Conservation (phyloP, 148 eudicot genomes). For the Fagopyrum homotropicum region DNA sequence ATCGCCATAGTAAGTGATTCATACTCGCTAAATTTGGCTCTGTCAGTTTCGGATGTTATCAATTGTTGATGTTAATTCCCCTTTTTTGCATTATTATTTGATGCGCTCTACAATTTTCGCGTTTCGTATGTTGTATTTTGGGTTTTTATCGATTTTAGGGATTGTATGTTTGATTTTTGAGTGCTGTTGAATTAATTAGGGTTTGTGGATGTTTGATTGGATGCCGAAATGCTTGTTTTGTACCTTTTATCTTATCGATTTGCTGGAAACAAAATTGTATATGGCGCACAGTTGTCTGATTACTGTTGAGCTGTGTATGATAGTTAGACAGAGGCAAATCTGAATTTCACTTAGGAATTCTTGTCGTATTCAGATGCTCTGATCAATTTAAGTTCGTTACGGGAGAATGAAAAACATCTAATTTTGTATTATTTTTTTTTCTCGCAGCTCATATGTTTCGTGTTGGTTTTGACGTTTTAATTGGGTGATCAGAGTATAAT, state of each 20-base stretch:
- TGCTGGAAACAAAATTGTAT: not conserved
- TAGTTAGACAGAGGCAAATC: not conserved
- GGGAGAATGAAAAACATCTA: not conserved
- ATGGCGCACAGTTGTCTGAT: not conserved
- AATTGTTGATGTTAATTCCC: not conserved
- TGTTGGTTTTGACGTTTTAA: not conserved
- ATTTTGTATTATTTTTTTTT: not conserved
- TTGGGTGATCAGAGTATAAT: not conserved
- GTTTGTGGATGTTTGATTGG: not conserved
- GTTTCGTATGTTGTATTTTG: not conserved
- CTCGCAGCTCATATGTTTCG: not conserved
- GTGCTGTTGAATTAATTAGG: not conserved
- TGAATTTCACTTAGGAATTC: not conserved
- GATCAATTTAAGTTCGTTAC: not conserved
- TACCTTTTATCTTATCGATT: not conserved
- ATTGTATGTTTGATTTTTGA: not conserved
- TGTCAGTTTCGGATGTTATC: not conserved
- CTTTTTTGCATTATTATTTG: not conserved
- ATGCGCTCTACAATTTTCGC: not conserved
- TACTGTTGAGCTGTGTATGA: not conserved
- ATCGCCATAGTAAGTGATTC: conserved; percentile 11
- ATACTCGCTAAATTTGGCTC: conserved; percentile 4
- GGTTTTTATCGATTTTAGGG: not conserved
- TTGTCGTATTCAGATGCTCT: not conserved
- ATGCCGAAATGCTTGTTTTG: not conserved